Evolutionary conservation across 2,329 filamentous ascomycete species (phyloP).

Genomic region (Trichoderma citrinoviride): DNA sequence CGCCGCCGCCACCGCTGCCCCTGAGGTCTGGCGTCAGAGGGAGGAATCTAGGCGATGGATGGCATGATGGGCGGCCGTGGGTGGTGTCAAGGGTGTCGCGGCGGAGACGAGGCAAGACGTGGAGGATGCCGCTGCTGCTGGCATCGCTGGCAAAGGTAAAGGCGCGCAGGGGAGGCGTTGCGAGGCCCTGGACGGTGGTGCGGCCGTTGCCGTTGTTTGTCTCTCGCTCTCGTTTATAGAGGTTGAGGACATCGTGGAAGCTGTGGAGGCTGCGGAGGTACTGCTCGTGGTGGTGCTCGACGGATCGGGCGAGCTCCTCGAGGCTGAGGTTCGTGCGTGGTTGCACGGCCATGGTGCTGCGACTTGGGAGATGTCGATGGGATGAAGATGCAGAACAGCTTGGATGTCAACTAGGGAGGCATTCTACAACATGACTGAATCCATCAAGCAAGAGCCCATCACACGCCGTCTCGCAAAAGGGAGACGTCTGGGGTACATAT

Average conservation of each 20-base stretch:
- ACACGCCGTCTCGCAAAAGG: not conserved
- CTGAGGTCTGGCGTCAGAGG: constrained; percentile 28
- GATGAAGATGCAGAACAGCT: not conserved
- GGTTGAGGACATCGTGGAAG: constrained; percentile 31
- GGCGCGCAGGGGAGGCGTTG: constrained; percentile 33
- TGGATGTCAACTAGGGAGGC: not conserved
- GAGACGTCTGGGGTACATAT: not conserved
- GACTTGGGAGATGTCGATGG: not conserved
- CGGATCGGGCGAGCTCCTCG: constrained; percentile 36
- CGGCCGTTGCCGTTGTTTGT: constrained; percentile 26
- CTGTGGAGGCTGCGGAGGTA: constrained; percentile 33
- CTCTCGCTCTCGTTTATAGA: constrained; percentile 2
- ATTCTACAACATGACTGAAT: not conserved
- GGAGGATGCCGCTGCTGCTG: constrained; percentile 14
- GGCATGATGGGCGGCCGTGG: constrained; percentile 28
- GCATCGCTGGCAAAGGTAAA: constrained; percentile 24
- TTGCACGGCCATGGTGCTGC: constrained; percentile 21
- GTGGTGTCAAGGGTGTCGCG: constrained; percentile 34
- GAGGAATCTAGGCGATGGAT: constrained; percentile 27
- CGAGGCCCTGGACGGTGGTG: constrained; percentile 25
- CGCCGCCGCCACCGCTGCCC: too few relatives aligned
- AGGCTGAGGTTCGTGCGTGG: constrained; percentile 25
- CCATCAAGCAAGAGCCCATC: not conserved
- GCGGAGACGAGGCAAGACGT: constrained; percentile 26
- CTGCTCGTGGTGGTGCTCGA: constrained; percentile 37